Base-by-base conservation (phyloP, 176 grass and related monocot genomes). In the Triticum dicoccoides region DNA sequence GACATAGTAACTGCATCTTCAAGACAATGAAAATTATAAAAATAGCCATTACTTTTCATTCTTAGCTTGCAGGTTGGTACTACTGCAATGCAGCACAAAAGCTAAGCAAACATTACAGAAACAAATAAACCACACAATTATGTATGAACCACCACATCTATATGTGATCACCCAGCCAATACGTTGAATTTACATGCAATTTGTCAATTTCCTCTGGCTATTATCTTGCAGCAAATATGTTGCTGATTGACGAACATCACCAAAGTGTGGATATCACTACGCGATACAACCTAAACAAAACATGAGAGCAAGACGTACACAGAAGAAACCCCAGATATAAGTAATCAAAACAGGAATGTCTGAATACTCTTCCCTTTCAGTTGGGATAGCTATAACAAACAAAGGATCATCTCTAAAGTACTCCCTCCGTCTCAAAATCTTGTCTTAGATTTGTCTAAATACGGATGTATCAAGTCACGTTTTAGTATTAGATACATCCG, bases 71-170 rank as follows among this genome's bases (percentile, higher is more conserved):
- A 37, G 20, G 65, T 56, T 35, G 27, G 32, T 83, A 61, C n/a
- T 18, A 73, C 20, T 52, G 35, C 47, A 71, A 59, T 72, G 49
- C 37, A 59, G 18, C 11, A 5, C 54, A 79, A 67, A 64, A 77
- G 69, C 67, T 78, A 73, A 73, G 42, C 71, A 56, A 38, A 83
- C 34, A 83, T 6, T 6, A 24, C 34, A 52, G 20, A 24, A 25
- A 58, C 47, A 71, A 71, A 83, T 70, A 71, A 83, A 83, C 5
- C 12, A 69, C 21, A 83, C 38, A 82, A 83, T 6, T 29, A 69
- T 83, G 12, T 38, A 33, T 45, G 81, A 21, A 54, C 3, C 34
- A 25, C 34, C 27, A 23, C 42, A 75, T 25, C 72, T 44, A 49
- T 75, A 51, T 29, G 38, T 49, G 6, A 23, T 44, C 23, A 47